Conservation (phyloP, 208 protist species). For the Herpetomonas samuelpessoai region DNA sequence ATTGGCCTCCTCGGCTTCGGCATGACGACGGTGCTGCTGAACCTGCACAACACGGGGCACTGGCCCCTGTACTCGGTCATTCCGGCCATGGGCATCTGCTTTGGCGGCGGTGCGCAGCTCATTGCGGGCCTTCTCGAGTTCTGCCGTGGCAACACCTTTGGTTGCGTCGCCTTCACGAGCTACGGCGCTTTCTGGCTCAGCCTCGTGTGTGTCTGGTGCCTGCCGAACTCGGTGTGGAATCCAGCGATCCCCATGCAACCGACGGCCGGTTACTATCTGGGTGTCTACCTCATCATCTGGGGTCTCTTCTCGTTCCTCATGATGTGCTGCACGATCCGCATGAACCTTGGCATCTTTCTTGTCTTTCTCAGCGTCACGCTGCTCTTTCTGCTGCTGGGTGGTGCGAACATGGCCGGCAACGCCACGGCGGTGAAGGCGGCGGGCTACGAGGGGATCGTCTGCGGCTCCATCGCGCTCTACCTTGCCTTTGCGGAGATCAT, state of each 20-base stretch:
- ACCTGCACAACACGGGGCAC: constrained; percentile 53
- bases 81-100: constrained; percentile 16
- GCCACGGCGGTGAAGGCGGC: constrained; percentile 15
- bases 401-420: constrained; percentile 18
- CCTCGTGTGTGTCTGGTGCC: constrained; percentile 9
- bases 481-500: constrained; percentile 42
- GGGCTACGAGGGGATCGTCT: constrained; percentile 47
- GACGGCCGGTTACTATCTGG: constrained; percentile 3
- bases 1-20: constrained; percentile 63
- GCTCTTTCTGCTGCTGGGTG: constrained; percentile 20
- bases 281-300: constrained; percentile 21
- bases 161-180: constrained; percentile 11
- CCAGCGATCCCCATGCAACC: constrained; percentile 7
- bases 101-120: constrained; percentile 19
- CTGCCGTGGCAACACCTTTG: constrained; percentile 24
- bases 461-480: constrained; percentile 49
- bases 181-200: constrained; percentile 29
- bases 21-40: constrained; percentile 78
- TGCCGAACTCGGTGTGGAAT: too few relatives aligned
- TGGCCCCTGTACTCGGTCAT: constrained; percentile 24
- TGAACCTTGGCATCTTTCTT: constrained; percentile 26
- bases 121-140: constrained; percentile 26
- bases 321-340: constrained; percentile 21
- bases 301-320: constrained; percentile 25
- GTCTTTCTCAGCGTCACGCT: constrained; percentile 27